Conservation (phyloP, 768 basidiomycete species). For the Serendipita sp. region DNA sequence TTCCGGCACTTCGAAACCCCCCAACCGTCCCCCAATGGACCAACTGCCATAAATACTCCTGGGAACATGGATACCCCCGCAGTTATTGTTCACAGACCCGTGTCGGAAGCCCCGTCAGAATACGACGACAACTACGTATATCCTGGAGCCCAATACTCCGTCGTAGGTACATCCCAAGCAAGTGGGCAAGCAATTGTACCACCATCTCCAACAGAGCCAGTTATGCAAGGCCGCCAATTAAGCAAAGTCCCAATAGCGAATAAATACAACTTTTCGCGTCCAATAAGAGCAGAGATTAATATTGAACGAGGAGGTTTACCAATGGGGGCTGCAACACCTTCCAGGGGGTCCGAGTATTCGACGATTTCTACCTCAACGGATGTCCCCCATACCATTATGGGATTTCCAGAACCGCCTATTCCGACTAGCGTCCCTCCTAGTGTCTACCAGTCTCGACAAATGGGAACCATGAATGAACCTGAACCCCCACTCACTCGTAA, state of each 20-base stretch:
- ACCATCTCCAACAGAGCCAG: background rate
- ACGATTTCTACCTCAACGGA: background rate
- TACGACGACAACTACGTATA: background rate
- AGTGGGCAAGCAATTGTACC: background rate
- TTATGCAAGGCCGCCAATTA: background rate
- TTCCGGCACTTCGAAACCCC: conserved; percentile 13
- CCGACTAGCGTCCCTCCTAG: background rate
- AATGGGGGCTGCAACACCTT: background rate
- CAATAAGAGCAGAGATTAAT: background rate
- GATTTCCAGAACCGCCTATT: conserved; percentile 3
- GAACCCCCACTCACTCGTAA: background rate
- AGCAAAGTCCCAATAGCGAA: background rate
- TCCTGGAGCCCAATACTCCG: background rate
- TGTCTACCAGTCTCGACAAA: background rate
- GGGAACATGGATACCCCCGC: background rate
- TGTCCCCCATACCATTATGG: background rate
- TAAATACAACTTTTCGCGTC: conserved; percentile 1
- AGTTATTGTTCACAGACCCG: background rate
- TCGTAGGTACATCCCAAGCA: background rate
- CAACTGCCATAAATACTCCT: background rate
- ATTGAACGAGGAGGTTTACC: background rate
- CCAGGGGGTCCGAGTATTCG: background rate
- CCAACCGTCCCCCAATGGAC: conserved; percentile 23
- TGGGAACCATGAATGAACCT: background rate
- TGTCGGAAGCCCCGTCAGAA: background rate